phyloP scores from a whole-genome alignment of 164 flowering plant species.

The Protea cynaroides region DNA sequence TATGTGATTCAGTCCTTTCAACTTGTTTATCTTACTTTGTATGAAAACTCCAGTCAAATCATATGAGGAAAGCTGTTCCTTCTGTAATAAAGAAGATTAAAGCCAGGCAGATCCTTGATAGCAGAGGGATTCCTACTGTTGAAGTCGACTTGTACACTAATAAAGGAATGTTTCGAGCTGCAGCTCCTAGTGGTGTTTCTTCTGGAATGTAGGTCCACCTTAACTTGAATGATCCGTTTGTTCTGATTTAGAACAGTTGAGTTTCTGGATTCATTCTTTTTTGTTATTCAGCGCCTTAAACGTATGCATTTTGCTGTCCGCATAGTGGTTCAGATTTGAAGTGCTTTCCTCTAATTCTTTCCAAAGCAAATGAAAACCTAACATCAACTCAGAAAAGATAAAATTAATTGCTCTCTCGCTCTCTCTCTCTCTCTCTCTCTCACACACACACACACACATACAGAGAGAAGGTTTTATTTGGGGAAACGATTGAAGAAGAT shows the following conservation, averaged over 20 bases:
- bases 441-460: too few species aligned
- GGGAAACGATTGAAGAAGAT: too few species aligned
- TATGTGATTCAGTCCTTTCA: neutral
- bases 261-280: neutral
- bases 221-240: neutral
- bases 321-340: too few species aligned
- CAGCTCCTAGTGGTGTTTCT: slow-evolving; percentile 71
- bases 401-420: too few species aligned
- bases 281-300: too few species aligned
- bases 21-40: neutral
- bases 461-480: too few species aligned
- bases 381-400: too few species aligned
- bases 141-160: slow-evolving; percentile 89
- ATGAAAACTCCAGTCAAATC: slow-evolving; percentile 56
- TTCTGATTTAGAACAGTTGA: neutral
- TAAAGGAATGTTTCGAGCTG: slow-evolving; percentile 89
- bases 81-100: slow-evolving; percentile 84
- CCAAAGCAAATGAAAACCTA: too few species aligned
- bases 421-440: too few species aligned
- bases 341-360: too few species aligned
- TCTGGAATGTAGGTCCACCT: slow-evolving; percentile 54
- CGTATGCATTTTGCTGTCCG: too few species aligned
- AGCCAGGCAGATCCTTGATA: slow-evolving; percentile 91
- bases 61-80: slow-evolving; percentile 79
- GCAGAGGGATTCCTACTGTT: slow-evolving; percentile 95